Evolutionary conservation across 352 stramenopile genomes (phyloP).

Genomic region (Phytophthora pisi): DNA sequence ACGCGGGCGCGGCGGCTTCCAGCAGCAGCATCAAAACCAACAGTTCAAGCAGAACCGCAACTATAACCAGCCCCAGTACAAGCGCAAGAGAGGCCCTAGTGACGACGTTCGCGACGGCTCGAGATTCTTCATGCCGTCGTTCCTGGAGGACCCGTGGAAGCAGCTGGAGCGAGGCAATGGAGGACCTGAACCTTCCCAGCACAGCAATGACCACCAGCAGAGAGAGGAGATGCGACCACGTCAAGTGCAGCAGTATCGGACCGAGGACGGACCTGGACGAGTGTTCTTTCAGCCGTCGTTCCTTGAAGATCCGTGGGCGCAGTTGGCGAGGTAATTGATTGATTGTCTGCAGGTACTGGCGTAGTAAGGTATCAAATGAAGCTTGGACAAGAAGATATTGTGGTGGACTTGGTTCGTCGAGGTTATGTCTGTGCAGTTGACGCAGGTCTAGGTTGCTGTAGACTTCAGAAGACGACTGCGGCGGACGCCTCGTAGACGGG

Average conservation of each 20-base stretch:
- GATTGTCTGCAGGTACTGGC: background rate
- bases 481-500: constrained; percentile 31
- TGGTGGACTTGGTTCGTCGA: background rate
- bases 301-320: constrained; percentile 62
- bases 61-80: constrained; percentile 33
- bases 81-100: constrained; percentile 53
- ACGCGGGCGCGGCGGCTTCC: constrained; percentile 29
- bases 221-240: constrained; percentile 27
- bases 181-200: background rate
- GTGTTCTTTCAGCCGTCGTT: constrained; percentile 80
- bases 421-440: background rate
- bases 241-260: constrained; percentile 16
- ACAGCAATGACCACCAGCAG: constrained; percentile 2
- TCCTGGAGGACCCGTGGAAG: constrained; percentile 70
- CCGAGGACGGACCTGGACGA: constrained; percentile 37
- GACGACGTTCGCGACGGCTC: constrained; percentile 48
- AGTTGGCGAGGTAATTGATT: constrained; percentile 16
- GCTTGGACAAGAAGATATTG: constrained; percentile 1
- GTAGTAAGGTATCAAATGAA: constrained; percentile 11
- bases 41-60: constrained; percentile 25
- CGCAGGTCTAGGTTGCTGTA: background rate
- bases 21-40: constrained; percentile 13
- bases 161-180: constrained; percentile 25
- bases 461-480: constrained; percentile 25
- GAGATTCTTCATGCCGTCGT: constrained; percentile 72